Percentiles rank a stretch among this genome's conserved stretches.
phyloP scores from a whole-genome alignment of 139 green algal species.

The Closterium sp. region DNA sequence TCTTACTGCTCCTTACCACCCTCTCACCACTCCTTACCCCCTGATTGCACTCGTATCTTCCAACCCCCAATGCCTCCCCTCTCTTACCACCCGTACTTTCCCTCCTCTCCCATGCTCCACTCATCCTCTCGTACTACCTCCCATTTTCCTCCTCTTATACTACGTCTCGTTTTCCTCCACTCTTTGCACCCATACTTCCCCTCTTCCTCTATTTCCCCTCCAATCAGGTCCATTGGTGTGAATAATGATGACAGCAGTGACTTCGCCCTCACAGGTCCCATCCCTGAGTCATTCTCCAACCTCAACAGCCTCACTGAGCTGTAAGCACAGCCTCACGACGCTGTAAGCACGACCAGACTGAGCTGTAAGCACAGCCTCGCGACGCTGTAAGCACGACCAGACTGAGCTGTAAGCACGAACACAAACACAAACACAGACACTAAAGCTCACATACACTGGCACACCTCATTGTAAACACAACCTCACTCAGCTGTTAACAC shows the following conservation, averaged over 20 bases:
- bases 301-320: neutral
- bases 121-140: no score
- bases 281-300: neutral
- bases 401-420: neutral
- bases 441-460: no score
- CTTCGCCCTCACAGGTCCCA: neutral
- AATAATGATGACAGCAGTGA: neutral
- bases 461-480: neutral
- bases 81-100: neutral
- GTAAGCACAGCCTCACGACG: neutral
- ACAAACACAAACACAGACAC: no score
- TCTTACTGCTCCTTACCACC: no score
- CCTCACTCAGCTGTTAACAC: neutral
- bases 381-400: neutral
- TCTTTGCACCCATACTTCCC: neutral
- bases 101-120: no score
- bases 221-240: neutral
- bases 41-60: neutral
- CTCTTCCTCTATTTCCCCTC: no score
- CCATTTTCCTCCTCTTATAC: no score
- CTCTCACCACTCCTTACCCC: no score
- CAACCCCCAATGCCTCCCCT: neutral
- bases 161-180: no score
- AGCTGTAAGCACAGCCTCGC: neutral
- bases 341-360: neutral